Evolutionary conservation across 2,329 filamentous ascomycete species (phyloP), one percentile per base, ranked within the genome.

Genomic region (Ophiostoma populinum): DNA sequence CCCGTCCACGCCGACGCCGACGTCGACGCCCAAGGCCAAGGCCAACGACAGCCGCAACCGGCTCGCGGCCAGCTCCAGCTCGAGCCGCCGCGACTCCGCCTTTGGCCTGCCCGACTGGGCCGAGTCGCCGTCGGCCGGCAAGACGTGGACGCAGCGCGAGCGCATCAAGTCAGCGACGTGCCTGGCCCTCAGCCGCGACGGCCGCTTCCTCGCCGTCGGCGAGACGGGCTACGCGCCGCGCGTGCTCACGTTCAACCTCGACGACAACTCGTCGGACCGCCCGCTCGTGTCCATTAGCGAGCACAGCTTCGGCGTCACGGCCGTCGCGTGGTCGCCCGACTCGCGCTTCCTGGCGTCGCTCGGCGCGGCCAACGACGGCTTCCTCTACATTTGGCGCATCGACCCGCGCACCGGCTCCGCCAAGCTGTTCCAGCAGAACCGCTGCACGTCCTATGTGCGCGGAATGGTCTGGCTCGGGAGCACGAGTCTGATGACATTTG

Each of bases 211-310:
- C 35, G 90, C 87, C 7, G 80, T 95, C 3, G 90, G 90, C 47
- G 90, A 98, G 67, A 92, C 86, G 4, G 90, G 90, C 16, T 94
- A 95, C 55, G 80, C 78, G 35, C 90, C 90, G 6, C 70, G 90
- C 35, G 83, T 98, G 16, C 63, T 95, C 38, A 76, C 98, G 36
- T 98, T 93, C 56, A 83, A 74, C 21, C 74, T 90, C 5, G 70
- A 80, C 46, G 85, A 92, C 48, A 67, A 67, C 24, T 80, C 81
- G 2, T 78, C 76, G 3, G 86, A 95, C 48, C 68, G 67, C 1
- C 90, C 90, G 3, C 63, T 94, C 6, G 80, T 85, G 3, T 82
- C 80, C 24, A 70, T 98, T 37, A 80, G 73, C 36, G 90, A 98
- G 50, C 90, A 98, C 55, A 77, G 74, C 1, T 92, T 82, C 53